phyloP scores from a whole-genome alignment of 2,329 filamentous ascomycete species.

The Talaromyces sp. region DNA sequence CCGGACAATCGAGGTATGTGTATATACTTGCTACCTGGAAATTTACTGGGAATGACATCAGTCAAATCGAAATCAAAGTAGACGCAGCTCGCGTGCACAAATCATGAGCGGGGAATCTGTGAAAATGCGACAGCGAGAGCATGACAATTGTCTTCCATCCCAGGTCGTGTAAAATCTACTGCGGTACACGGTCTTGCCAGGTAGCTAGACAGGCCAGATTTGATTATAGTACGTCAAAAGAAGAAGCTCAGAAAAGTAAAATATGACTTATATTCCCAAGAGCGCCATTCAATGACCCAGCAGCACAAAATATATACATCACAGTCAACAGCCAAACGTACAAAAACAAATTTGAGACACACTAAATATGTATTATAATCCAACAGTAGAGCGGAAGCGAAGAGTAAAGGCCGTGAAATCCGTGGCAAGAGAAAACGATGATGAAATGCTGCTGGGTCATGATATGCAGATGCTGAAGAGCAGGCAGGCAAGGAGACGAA shows the following conservation, averaged over 20 bases:
- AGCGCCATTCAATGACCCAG: conserved; percentile 2
- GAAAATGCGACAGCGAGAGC: background rate
- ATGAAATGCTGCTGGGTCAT: conserved; percentile 9
- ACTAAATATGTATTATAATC: background rate
- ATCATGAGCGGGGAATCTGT: background rate
- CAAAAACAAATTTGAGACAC: background rate
- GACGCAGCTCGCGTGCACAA: background rate
- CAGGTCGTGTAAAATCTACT: background rate
- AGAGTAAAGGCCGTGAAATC: background rate
- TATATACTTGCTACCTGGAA: background rate
- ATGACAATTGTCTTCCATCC: background rate
- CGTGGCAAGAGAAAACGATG: background rate
- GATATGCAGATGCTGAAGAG: conserved; percentile 16
- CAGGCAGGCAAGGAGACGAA: background rate
- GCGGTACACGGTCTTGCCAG: background rate
- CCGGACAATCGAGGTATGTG: background rate
- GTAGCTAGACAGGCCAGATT: background rate
- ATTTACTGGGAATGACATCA: background rate
- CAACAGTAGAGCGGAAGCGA: background rate
- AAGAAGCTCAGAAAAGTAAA: background rate
- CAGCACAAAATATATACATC: background rate
- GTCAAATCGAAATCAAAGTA: background rate
- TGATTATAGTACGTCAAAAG: background rate
- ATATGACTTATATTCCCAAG: background rate
- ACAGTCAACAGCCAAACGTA: background rate